phyloP scores from a whole-genome alignment of 768 basidiomycete genomes.

The Leccinum arenicola region DNA sequence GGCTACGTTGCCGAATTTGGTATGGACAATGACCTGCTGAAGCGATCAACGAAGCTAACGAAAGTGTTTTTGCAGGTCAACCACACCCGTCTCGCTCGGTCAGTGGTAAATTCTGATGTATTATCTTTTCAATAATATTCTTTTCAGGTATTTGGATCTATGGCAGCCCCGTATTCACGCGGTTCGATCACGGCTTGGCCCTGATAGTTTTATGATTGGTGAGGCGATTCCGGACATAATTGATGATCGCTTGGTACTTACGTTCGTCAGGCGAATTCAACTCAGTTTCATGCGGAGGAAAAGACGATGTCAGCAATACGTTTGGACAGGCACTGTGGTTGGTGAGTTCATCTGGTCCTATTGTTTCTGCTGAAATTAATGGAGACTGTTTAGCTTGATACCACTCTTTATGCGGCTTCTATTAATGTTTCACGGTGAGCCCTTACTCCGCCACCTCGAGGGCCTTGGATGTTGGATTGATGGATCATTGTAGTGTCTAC shows the following conservation, averaged over 20 bases:
- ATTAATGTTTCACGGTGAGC: slow-evolving; percentile 47
- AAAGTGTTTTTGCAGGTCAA: slow-evolving; percentile 38
- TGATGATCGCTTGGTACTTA: background rate
- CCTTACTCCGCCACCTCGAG: background rate
- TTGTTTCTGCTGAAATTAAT: background rate
- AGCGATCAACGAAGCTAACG: background rate
- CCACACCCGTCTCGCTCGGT: slow-evolving; percentile 50
- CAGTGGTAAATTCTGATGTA: slow-evolving; percentile 9
- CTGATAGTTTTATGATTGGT: slow-evolving; percentile 50
- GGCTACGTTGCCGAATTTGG: background rate
- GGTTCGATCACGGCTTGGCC: slow-evolving; percentile 46
- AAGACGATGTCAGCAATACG: slow-evolving; percentile 48
- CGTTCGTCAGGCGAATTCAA: slow-evolving; percentile 47
- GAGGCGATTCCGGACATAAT: background rate
- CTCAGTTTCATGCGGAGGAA: slow-evolving; percentile 53
- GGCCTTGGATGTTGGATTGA: background rate
- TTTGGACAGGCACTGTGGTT: slow-evolving; percentile 57
- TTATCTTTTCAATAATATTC: background rate
- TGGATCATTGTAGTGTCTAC: slow-evolving; percentile 36
- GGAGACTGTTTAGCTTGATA: slow-evolving; percentile 12
- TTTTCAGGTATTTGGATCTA: slow-evolving; percentile 48
- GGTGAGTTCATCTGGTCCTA: slow-evolving; percentile 27
- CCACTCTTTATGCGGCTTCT: slow-evolving; percentile 27
- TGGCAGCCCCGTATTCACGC: slow-evolving; percentile 52
- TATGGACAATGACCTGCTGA: background rate